A percentile compares a stretch with the other conserved stretches of the same genome.
These are phyloP conservation scores for Lumnitzera racemosa DNA, from an alignment of 345 rosid genomes.

Conservation along the genomic window DNA sequence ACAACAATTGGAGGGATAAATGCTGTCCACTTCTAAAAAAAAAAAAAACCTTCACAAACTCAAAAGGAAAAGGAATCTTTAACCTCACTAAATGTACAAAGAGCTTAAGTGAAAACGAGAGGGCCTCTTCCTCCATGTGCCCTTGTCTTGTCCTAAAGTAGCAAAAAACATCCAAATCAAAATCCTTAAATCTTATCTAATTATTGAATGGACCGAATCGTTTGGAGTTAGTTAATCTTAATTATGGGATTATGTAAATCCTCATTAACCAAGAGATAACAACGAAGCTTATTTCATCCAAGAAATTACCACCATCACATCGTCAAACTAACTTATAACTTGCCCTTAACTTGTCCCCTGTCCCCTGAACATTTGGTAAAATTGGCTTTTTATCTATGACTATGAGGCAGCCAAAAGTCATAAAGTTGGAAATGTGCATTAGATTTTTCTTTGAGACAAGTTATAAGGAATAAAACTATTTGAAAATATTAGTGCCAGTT, in stretches of 20 bases:
- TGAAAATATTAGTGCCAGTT: no score
- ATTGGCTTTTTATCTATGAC: no score
- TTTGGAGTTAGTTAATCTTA: slow-evolving; percentile 3
- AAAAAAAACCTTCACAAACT: slow-evolving; percentile 6
- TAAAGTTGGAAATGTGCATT: no score
- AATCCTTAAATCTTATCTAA: slow-evolving; percentile 2
- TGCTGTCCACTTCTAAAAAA: slow-evolving; percentile 40
- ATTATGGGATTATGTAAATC: slow-evolving; percentile 19
- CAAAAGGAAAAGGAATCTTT: slow-evolving; percentile 19
- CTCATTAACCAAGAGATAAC: slow-evolving; percentile 5
- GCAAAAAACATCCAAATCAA: slow-evolving; percentile 32
- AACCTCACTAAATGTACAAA: background rate
- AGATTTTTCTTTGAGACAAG: no score
- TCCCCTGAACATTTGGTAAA: no score
- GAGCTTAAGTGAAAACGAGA: slow-evolving; percentile 5
- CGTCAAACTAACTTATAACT: no score
- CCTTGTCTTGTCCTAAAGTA: slow-evolving; percentile 38
- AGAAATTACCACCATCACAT: no score
- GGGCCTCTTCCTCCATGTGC: slow-evolving; percentile 37
- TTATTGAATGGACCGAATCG: background rate
- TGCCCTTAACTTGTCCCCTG: no score
- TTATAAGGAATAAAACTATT: no score
- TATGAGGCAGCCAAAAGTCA: no score
- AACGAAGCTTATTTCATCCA: no score
- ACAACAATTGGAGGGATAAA: slow-evolving; percentile 41